These are phyloP conservation scores for Teratosphaeria gauchensis DNA, from an alignment of 2,329 filamentous ascomycete genomes.

Conservation along the genomic window DNA sequence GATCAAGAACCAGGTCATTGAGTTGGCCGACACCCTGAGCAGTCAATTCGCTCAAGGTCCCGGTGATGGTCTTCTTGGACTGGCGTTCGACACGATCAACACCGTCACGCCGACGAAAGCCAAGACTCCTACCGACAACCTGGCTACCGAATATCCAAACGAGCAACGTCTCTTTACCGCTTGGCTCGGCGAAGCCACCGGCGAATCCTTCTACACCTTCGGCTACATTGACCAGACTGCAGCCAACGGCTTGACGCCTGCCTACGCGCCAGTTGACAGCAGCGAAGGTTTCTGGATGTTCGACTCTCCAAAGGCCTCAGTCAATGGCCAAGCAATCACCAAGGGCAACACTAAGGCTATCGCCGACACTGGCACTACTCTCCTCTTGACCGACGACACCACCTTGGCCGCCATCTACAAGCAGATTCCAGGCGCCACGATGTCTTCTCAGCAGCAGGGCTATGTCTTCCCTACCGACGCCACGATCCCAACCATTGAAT, in stretches of 20 bases:
- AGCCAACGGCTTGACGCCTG: conserved; percentile 32
- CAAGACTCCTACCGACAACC: conserved; percentile 59
- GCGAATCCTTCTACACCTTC: conserved; percentile 57
- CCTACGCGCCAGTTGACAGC: conserved; percentile 53
- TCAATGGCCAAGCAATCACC: conserved; percentile 47
- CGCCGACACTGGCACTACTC: conserved; percentile 61
- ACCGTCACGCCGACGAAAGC: conserved; percentile 37
- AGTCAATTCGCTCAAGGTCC: conserved; percentile 45
- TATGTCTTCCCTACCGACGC: conserved; percentile 52
- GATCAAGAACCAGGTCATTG: conserved; percentile 35
- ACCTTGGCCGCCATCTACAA: conserved; percentile 54
- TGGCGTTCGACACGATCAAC: conserved; percentile 47
- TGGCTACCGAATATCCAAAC: conserved; percentile 49
- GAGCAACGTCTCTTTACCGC: conserved; percentile 53
- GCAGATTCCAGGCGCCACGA: conserved; percentile 48
- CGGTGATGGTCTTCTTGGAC: conserved; percentile 57
- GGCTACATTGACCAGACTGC: conserved; percentile 60
- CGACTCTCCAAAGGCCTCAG: conserved; percentile 44
- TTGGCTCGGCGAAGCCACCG: conserved; percentile 45
- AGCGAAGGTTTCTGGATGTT: conserved; percentile 61
- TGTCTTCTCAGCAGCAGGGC: conserved; percentile 46
- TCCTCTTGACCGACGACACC: conserved; percentile 54
- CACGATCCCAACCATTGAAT: conserved; percentile 46
- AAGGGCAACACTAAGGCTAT: conserved; percentile 50
- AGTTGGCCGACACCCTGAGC: conserved; percentile 53